Evolutionary conservation across 768 basidiomycete genomes (phyloP).

Genomic region (Infundibulicybe gibba): DNA sequence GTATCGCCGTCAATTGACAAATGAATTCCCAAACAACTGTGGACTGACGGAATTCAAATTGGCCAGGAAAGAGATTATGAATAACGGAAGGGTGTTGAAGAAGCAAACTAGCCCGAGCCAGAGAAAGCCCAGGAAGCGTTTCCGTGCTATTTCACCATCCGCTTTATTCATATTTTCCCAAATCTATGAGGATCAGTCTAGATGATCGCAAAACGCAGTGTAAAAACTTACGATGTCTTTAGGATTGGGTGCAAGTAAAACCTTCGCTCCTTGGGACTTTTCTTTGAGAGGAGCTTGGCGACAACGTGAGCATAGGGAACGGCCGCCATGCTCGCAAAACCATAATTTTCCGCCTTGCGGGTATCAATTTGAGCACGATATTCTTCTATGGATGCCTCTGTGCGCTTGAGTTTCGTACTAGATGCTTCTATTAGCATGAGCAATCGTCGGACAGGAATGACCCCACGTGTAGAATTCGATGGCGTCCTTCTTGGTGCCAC

Average conservation of each 20-base stretch:
- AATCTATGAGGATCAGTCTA: slow-evolving; percentile 42
- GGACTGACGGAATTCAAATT: slow-evolving; percentile 76
- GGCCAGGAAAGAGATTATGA: slow-evolving; percentile 87
- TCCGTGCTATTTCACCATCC: slow-evolving; percentile 59
- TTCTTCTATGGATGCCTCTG: slow-evolving; percentile 71
- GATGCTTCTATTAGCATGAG: slow-evolving; percentile 5
- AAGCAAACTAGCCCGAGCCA: slow-evolving; percentile 80
- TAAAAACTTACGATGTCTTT: slow-evolving; percentile 70
- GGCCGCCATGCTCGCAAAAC: slow-evolving; percentile 88
- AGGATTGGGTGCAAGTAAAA: slow-evolving; percentile 81
- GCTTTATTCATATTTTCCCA: slow-evolving; percentile 89
- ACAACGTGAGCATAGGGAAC: slow-evolving; percentile 88
- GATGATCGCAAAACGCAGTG: neutral
- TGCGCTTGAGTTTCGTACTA: slow-evolving; percentile 54
- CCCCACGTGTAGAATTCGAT: slow-evolving; percentile 93
- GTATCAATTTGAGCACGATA: slow-evolving; percentile 69
- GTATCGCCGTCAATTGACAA: slow-evolving; percentile 7
- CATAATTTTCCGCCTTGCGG: slow-evolving; percentile 84
- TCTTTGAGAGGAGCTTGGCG: slow-evolving; percentile 63
- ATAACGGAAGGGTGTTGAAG: slow-evolving; percentile 91
- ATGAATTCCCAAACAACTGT: neutral
- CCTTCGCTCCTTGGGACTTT: slow-evolving; percentile 67
- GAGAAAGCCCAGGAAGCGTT: slow-evolving; percentile 72
- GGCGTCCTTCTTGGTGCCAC: slow-evolving; percentile 84
- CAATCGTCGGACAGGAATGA: slow-evolving; percentile 9